Evolutionary conservation across 768 basidiomycete species (phyloP).

Genomic region (Leccinum disarticulatum): DNA sequence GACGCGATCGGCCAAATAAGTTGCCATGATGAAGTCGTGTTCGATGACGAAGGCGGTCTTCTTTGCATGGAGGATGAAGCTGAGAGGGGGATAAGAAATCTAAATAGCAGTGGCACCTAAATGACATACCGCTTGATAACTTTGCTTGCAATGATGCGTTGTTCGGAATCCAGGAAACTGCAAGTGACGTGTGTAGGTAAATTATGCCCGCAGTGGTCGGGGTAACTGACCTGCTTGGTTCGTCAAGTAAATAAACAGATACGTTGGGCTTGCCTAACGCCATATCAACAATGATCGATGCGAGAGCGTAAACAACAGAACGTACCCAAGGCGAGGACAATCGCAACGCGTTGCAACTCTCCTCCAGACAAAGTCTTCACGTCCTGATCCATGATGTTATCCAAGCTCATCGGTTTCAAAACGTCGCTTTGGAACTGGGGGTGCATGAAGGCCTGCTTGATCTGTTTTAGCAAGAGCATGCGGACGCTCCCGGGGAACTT

Average conservation of each 20-base stretch:
- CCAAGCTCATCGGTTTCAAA: constrained; percentile 94
- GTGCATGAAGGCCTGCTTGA: constrained; percentile 96
- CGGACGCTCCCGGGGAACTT: constrained; percentile 98
- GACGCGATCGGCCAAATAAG: constrained; percentile 96
- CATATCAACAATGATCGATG: constrained; percentile 9
- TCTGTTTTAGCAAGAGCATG: constrained; percentile 90
- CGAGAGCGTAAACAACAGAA: not conserved
- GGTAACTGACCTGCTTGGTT: constrained; percentile 72
- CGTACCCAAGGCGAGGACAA: constrained; percentile 85
- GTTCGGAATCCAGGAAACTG: constrained; percentile 97
- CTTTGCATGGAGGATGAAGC: constrained; percentile 94
- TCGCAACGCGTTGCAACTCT: constrained; percentile 96
- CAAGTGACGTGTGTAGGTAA: constrained; percentile 5
- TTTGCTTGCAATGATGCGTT: constrained; percentile 97
- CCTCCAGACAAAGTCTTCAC: constrained; percentile 98
- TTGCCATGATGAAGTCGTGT: constrained; percentile 99
- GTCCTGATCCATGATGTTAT: constrained; percentile 94
- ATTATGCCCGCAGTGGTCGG: not conserved
- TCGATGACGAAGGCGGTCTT: constrained; percentile 99
- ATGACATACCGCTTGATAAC: constrained; percentile 86
- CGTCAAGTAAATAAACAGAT: constrained; percentile 92
- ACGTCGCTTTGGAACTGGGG: constrained; percentile 99
- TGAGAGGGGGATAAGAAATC: constrained; percentile 24
- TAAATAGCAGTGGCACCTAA: not conserved
- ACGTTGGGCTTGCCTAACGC: constrained; percentile 68